Base-by-base conservation (phyloP, 257 asterid genomes). In the Jaltomata sinuosa region DNA sequence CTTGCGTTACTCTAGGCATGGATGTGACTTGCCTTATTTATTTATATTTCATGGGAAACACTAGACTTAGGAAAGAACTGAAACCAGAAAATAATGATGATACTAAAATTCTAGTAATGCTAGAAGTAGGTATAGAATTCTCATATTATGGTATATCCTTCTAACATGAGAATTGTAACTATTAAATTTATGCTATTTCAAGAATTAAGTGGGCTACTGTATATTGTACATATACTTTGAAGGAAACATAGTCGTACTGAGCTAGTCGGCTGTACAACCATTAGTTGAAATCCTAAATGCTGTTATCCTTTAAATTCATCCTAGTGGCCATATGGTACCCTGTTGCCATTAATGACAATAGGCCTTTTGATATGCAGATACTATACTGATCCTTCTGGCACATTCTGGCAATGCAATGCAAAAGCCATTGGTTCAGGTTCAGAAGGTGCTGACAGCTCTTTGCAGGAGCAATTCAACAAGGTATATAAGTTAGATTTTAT, bases 341-440 rank as follows among this genome's bases (percentile, higher is more conserved):
- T 27, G 18, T 18, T 76, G 19, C 27, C 42, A 16, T 42, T 77
- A 47, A 77, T 16, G 11, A 67, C 81, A 25, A 49, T 47, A 49
- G 59, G 42, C 81, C 18, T 29, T 47, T 77, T 49, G 47, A 69
- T 83, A 64, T 79, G 29, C 92, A 96, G 98, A 72, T 96, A 94
- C 88, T 90, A 93, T 21, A 96, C 97, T 19, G 98, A 96, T 86
- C 98, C 97, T 18, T 94, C 98, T 9, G 99, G 98, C 52, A 96
- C 99, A 40, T 96, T 96, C 91, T 96, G 98, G 97, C 98, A 94
- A 87, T 94, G 98, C 86, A 93, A 92, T 87, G 98, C 98, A 67
- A 96, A 96, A 84, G 98, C 99, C 84, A 96, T 96, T 78, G 99
- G 97, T n/a, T 94, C 98, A 21, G 97, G 98, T 69, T 96, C 98